These are phyloP conservation scores for Apiospora rasikravindrae DNA, from an alignment of 2,329 filamentous ascomycete genomes.

Conservation along the genomic window DNA sequence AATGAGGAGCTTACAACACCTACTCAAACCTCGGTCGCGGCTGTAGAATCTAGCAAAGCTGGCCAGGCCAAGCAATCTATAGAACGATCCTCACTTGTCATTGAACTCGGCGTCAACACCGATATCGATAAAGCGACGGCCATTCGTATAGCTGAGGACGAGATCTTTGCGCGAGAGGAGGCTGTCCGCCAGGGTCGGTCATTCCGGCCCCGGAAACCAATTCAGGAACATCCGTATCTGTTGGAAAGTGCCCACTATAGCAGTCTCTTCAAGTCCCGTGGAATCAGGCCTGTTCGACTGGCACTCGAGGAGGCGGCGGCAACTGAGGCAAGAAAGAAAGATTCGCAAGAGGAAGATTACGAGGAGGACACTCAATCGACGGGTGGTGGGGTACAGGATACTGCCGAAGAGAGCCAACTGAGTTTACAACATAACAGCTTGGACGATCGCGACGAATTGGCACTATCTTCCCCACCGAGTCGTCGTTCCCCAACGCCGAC, in stretches of 20 bases:
- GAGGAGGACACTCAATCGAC: slow-evolving; percentile 56
- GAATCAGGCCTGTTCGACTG: slow-evolving; percentile 57
- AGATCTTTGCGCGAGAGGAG: slow-evolving; percentile 23
- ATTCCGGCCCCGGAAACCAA: slow-evolving; percentile 58
- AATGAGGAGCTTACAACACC: background rate
- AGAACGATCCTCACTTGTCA: background rate
- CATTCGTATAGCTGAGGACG: slow-evolving; percentile 23
- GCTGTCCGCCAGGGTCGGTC: slow-evolving; percentile 29
- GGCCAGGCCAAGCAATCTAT: background rate
- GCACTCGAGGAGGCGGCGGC: slow-evolving; percentile 38
- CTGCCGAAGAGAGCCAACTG: slow-evolving; percentile 44
- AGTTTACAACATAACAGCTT: slow-evolving; percentile 24
- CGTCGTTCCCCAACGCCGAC: background rate
- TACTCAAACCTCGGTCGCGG: background rate
- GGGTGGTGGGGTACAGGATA: slow-evolving; percentile 32
- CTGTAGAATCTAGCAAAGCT: background rate
- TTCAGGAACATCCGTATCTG: slow-evolving; percentile 64
- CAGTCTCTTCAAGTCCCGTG: slow-evolving; percentile 57
- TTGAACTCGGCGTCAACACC: background rate
- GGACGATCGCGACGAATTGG: slow-evolving; percentile 30
- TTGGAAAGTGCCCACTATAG: slow-evolving; percentile 62
- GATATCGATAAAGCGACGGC: background rate
- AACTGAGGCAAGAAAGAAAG: slow-evolving; percentile 43
- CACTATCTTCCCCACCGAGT: slow-evolving; percentile 24
- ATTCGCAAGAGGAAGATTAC: slow-evolving; percentile 57